phyloP scores from a whole-genome alignment of 306 rosid species.

The Cicer cuneatum region DNA sequence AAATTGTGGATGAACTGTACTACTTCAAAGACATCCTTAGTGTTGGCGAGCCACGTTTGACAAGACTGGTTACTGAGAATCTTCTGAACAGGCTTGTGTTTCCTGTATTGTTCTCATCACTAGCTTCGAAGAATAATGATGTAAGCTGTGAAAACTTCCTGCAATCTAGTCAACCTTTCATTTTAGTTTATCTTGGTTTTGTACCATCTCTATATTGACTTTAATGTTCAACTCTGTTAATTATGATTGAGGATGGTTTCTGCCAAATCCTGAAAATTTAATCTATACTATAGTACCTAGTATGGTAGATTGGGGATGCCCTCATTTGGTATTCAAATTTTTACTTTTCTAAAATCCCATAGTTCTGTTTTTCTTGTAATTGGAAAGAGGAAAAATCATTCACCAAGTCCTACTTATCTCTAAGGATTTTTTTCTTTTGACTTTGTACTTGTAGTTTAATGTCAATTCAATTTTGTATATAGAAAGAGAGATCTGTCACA shows the following conservation, averaged over 20 bases:
- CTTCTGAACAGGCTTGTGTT: conserved; percentile 70
- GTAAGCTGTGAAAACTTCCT: conserved; percentile 58
- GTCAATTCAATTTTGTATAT: conserved; percentile 12
- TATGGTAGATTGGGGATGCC: conserved; percentile 30
- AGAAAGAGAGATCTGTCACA: conserved; percentile 12
- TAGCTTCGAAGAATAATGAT: conserved; percentile 53
- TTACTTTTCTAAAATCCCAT: conserved; percentile 28
- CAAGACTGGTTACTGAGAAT: conserved; percentile 59
- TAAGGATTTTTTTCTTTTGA: conserved; percentile 9
- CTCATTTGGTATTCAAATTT: conserved; percentile 5
- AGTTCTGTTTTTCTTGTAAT: conserved; percentile 7
- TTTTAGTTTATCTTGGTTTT: conserved; percentile 29
- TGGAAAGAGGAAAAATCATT: conserved; percentile 17
- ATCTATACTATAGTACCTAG: conserved; percentile 29
- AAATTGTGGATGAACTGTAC: conserved; percentile 71
- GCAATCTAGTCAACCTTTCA: conserved; percentile 38
- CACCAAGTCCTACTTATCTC: conserved; percentile 14
- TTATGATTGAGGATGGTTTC: conserved; percentile 20
- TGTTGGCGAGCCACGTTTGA: conserved; percentile 60
- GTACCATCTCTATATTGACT: conserved; percentile 15
- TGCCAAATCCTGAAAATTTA: conserved; percentile 16
- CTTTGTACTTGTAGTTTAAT: conserved; percentile 11
- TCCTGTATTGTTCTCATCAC: conserved; percentile 63
- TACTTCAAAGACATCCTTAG: conserved; percentile 74
- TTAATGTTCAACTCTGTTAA: conserved; percentile 38